Base-by-base conservation (phyloP, 768 basidiomycete genomes). In the Rhodotorula paludigena region DNA sequence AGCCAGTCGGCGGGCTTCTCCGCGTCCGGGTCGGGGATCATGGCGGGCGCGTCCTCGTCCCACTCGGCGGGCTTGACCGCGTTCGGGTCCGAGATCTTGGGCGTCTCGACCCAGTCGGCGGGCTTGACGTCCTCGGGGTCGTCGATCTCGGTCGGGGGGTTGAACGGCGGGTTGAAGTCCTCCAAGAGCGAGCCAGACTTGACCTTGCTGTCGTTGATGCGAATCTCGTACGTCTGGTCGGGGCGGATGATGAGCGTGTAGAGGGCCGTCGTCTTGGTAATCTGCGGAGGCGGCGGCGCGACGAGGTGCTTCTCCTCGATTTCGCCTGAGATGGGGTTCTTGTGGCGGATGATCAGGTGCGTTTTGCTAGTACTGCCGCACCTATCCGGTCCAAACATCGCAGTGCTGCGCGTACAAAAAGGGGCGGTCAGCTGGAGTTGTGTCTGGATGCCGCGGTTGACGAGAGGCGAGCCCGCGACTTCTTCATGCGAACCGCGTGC, bases 331-430 rank as follows among this genome's bases (percentile, higher is more conserved):
- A 88, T 84, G 42, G 96, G 94, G 82, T 86, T 93, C 82, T 88
- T 86, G 84, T 97, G 89, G 75, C 92, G 90, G 90, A 99, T 94
- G 81, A 99, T 99, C 81, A 99, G 97, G 84, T 99, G 96, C 57
- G 97, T 83, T 89, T 93, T 76, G 41, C 80, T 79, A 65, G 80
- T 81, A 10, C 78, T 66, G 30, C 81, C 81, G 68, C 81, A 81
- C 72, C 80, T 79, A 75, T 99, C 94, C 71, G 93, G 93, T 74
- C 94, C 94, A 77, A 98, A 76, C 75, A 76, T 76, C n/a, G n/a
- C n/a, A n/a, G n/a, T n/a, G n/a, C n/a, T n/a, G n/a, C n/a, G n/a
- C n/a, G n/a, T n/a, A n/a, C n/a, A n/a, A n/a, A n/a, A n/a, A n/a
- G n/a, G n/a, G n/a, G n/a, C n/a, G n/a, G n/a, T n/a, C n/a, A n/a